Percentiles rank a stretch among this genome's conserved stretches.
phyloP scores from a whole-genome alignment of 805 yeast species.

The Cyberlindnera euphorbiae region DNA sequence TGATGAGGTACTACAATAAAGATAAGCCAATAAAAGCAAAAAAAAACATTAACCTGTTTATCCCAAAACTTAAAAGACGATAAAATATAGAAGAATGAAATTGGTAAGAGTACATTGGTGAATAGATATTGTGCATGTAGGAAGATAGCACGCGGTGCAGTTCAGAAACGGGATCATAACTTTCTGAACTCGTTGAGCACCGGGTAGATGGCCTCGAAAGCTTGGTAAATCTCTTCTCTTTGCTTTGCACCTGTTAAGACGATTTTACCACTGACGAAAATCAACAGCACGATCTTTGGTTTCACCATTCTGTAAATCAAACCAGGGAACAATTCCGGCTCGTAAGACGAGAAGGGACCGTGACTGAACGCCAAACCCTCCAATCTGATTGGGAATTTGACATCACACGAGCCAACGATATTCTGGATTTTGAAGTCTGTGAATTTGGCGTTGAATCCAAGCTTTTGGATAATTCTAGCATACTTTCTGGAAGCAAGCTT shows the following conservation, averaged over 20 bases:
- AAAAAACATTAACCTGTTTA: too few species aligned
- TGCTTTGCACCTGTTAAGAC: conserved; percentile 98
- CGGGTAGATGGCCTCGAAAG: conserved; percentile 97
- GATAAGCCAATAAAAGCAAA: too few species aligned
- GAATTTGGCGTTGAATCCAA: conserved; percentile 96
- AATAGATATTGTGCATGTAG: too few species aligned
- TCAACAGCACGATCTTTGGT: conserved; percentile 92
- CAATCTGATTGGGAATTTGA: conserved; percentile 92
- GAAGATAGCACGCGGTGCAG: neutral
- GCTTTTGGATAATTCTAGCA: conserved; percentile 95
- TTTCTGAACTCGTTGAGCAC: conserved; percentile 97
- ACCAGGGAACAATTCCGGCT: conserved; percentile 98
- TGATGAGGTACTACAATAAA: too few species aligned
- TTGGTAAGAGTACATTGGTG: too few species aligned
- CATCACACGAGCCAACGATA: conserved; percentile 98
- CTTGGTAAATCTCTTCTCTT: conserved; percentile 96
- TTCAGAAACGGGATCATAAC: conserved; percentile 27
- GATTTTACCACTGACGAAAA: conserved; percentile 95
- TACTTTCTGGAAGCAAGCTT: conserved; percentile 95
- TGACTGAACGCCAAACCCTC: conserved; percentile 98
- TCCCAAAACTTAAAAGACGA: too few species aligned
- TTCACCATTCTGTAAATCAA: conserved; percentile 98
- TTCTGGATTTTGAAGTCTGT: conserved; percentile 98
- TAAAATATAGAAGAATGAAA: too few species aligned
- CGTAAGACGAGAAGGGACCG: conserved; percentile 98